Evolutionary conservation across 2,329 filamentous ascomycete genomes (phyloP), one percentile per base, ranked within the genome.

Genomic region (Aspergillus sp.): DNA sequence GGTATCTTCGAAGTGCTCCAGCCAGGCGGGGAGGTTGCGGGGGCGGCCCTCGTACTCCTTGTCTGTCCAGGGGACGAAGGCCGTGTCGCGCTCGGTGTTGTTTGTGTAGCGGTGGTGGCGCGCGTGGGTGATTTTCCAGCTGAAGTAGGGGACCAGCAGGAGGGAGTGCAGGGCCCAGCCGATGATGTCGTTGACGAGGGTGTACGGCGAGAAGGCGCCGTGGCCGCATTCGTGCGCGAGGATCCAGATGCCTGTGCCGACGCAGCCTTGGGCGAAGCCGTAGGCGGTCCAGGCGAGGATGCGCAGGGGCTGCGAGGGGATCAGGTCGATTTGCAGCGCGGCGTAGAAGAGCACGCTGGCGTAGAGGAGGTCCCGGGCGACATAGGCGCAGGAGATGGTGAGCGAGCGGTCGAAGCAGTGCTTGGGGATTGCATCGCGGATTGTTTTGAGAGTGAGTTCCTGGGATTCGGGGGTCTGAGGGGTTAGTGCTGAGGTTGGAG

Each of bases 141-240:
- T 86, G 77, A 89, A 90, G 76, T 87, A 91, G 3, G 88, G 88
- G 2, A 88, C 86, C 61, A 88, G 72, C 40, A 90, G 79, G 58
- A 82, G 78, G 6, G 84, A 88, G 79, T 90, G 88, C n/a, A 86
- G 73, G 49, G 82, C 70, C 78, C 86, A 88, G 59, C 88, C 88
- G 56, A 86, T 77, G 15, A 80, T 70, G 67, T 88, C 81, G 71
- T 90, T 90, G 62, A 89, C 68, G 33, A 64, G 69, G 48, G 75
- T 75, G 71, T 83, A 79, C 21, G 75, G 71, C n/a, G 84, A 87
- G 71, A 90, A 87, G 48, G 86, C 86, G 17, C 84, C 84, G 71
- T 90, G 88, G 52, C 88, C 88, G 70, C 84, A 87, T 72, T 90
- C 88, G 70, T 90, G 88, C 15, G 84, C 87, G 41, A 90, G 77